Conservation (phyloP, 495 filamentous ascomycete species). For the Corynascus novoguineensis region DNA sequence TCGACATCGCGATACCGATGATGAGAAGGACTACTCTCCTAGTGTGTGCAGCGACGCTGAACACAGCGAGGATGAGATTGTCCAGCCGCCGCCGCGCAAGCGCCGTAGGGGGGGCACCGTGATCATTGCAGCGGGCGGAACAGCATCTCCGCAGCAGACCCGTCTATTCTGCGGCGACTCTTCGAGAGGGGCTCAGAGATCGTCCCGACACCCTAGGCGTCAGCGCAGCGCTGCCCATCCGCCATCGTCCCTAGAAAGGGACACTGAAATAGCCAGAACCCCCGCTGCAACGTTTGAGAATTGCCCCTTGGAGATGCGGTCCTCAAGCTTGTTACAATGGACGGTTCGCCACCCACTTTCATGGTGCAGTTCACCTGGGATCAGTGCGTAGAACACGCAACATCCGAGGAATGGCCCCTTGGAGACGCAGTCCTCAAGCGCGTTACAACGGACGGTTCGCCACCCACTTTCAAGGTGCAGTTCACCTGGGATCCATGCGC, state of each 20-base stretch:
- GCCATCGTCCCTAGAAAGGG: neutral
- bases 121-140: conserved; percentile 4
- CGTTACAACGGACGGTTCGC: conserved; percentile 3
- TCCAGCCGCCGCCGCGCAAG: conserved; percentile 10
- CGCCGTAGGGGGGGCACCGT: conserved; percentile 7
- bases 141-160: conserved; percentile 9
- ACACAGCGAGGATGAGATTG: conserved; percentile 9
- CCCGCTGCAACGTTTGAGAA: conserved; percentile 2
- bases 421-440: conserved; percentile 3
- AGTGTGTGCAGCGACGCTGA: conserved; percentile 4
- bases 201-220: conserved; percentile 1
- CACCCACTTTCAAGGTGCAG: conserved; percentile 3
- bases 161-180: conserved; percentile 5
- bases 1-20: conserved; percentile 15
- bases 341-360: conserved; percentile 9
- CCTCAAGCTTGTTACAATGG: conserved; percentile 5
- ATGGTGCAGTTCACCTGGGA: conserved; percentile 5
- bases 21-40: conserved; percentile 14
- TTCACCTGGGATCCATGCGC: conserved; percentile 5
- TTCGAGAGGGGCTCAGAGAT: neutral
- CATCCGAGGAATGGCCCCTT: conserved; percentile 9
- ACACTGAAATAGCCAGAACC: neutral
- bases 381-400: neutral
- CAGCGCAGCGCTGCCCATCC: neutral
- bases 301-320: conserved; percentile 7